Conservation (phyloP, 2,329 filamentous ascomycete genomes). For the Ceratocystis colombiana region DNA sequence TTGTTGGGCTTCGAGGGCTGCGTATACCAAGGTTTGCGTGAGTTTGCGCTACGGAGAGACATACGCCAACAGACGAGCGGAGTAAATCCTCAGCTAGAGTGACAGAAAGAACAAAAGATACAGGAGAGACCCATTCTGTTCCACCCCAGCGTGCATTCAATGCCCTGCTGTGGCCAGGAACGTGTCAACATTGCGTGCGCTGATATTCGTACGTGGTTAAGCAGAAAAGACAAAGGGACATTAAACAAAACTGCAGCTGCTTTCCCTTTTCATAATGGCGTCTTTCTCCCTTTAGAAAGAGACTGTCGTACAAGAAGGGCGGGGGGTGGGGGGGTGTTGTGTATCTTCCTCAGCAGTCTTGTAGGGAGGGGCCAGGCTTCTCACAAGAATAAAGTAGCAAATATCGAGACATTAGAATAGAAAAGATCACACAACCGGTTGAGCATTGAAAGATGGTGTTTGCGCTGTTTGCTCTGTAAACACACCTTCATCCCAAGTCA, state of each 20-base stretch:
- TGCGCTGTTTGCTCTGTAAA: background rate
- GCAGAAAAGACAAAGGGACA: conserved; percentile 9
- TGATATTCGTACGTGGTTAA: background rate
- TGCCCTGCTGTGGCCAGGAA: background rate
- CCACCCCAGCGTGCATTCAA: background rate
- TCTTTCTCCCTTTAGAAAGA: background rate
- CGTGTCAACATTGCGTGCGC: background rate
- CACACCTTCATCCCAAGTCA: conserved; percentile 1
- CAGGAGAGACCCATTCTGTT: background rate
- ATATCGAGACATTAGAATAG: background rate
- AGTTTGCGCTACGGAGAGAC: background rate
- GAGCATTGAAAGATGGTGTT: background rate
- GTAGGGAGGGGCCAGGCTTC: too few species aligned
- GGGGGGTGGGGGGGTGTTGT: background rate
- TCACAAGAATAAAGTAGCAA: background rate
- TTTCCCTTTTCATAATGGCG: background rate
- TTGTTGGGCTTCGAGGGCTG: background rate
- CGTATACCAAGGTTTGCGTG: background rate
- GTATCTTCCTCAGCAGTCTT: background rate
- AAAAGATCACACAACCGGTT: background rate
- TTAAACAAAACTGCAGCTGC: background rate
- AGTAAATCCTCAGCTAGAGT: background rate
- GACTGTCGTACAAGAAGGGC: background rate
- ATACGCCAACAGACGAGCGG: background rate
- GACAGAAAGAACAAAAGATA: too few species aligned